These are phyloP conservation scores for Paraphaeosphaeria minitans DNA, from an alignment of 2,329 filamentous ascomycete genomes.

Conservation along the genomic window DNA sequence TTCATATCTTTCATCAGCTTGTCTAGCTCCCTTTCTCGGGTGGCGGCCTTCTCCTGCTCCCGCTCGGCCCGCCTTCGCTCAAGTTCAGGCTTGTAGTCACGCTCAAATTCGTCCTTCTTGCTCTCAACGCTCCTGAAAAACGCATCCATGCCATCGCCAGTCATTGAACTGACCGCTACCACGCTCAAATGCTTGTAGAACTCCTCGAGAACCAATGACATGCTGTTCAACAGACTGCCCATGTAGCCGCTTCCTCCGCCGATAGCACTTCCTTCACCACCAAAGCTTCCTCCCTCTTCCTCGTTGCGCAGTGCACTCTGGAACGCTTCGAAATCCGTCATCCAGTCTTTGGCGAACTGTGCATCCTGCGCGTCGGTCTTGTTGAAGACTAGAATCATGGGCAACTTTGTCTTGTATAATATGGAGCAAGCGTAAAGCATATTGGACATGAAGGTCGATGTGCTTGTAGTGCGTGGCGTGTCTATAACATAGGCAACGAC, in stretches of 20 bases:
- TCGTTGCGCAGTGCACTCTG: conserved; percentile 82
- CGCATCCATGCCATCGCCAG: conserved; percentile 86
- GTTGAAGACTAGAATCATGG: conserved; percentile 99
- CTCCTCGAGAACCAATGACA: conserved; percentile 96
- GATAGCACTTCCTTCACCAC: conserved; percentile 66
- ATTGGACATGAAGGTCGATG: conserved; percentile 98
- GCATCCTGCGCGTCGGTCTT: conserved; percentile 96
- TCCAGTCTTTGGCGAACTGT: conserved; percentile 94
- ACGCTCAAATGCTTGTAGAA: conserved; percentile 95
- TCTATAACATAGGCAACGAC: conserved; percentile 98
- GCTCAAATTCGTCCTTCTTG: conserved; percentile 86
- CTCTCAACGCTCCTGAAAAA: conserved; percentile 89
- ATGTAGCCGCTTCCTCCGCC: conserved; percentile 87
- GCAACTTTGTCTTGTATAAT: conserved; percentile 96
- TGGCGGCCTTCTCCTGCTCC: conserved; percentile 72
- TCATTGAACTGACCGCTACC: conserved; percentile 91
- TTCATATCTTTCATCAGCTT: conserved; percentile 95
- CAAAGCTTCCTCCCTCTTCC: conserved; percentile 77
- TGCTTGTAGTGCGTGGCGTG: conserved; percentile 89
- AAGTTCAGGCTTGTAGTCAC: conserved; percentile 90
- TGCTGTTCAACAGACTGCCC: conserved; percentile 92
- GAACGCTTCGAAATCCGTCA: conserved; percentile 98
- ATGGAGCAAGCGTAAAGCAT: conserved; percentile 99
- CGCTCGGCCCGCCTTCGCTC: conserved; percentile 77
- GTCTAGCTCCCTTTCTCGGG: conserved; percentile 80